Conservation (phyloP, 306 rosid species). For the Castanospermum australe region DNA sequence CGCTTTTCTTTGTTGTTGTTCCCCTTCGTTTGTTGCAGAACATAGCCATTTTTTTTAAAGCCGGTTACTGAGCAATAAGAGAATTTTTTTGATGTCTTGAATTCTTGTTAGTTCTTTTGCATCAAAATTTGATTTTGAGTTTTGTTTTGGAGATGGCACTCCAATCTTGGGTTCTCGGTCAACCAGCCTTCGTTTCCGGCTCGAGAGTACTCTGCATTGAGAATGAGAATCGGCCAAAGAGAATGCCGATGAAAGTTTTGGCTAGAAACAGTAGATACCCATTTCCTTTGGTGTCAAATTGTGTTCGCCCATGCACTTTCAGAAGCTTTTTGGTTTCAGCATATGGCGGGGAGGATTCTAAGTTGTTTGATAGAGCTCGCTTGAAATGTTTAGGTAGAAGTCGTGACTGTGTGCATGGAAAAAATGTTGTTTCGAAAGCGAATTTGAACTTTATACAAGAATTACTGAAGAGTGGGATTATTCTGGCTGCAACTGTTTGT, state of each 20-base stretch:
- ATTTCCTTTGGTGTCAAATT: neutral
- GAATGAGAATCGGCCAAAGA: neutral
- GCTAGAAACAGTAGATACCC: neutral
- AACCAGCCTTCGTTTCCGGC: neutral
- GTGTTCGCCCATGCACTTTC: neutral
- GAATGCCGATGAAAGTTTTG: neutral
- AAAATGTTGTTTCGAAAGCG: constrained; percentile 36
- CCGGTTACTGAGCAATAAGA: neutral
- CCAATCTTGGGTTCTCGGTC: neutral
- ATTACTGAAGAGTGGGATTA: constrained; percentile 54
- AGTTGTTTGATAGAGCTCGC: constrained; percentile 28
- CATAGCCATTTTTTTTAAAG: neutral
- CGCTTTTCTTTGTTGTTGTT: neutral
- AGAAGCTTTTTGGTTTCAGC: neutral
- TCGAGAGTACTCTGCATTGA: neutral
- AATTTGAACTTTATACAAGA: constrained; percentile 40
- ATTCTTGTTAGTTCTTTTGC: neutral
- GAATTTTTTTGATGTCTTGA: neutral
- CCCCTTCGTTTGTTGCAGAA: neutral
- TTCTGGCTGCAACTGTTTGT: constrained; percentile 67
- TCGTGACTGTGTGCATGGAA: constrained; percentile 28
- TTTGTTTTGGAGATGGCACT: constrained; percentile 1
- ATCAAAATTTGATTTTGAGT: neutral
- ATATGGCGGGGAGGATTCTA: neutral
- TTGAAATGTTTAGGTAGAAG: constrained; percentile 42